Evolutionary conservation across 1,284 basidiomycete genomes (phyloP).

Genomic region (Moniliella sp.): DNA sequence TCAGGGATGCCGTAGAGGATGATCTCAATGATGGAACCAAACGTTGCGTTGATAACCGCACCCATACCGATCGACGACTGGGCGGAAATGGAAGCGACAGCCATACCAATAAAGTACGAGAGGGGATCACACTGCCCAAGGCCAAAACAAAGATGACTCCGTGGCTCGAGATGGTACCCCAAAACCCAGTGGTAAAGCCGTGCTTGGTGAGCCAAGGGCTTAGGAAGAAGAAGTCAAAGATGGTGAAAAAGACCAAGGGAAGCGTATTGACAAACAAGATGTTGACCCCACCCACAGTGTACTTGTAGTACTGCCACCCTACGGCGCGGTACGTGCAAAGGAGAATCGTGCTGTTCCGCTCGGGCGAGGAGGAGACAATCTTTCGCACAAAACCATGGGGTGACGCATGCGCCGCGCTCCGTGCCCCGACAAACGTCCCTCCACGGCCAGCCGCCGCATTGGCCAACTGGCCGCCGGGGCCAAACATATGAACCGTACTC

Average conservation of each 20-base stretch:
- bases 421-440: too few species aligned
- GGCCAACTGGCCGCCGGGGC: too few species aligned
- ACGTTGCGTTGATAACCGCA: slow-evolving; percentile 96
- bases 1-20: slow-evolving; percentile 70
- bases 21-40: slow-evolving; percentile 93
- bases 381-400: too few species aligned
- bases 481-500: too few species aligned
- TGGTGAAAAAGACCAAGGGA: slow-evolving; percentile 79
- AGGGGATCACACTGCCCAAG: slow-evolving; percentile 76
- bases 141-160: slow-evolving; percentile 64
- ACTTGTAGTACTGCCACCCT: slow-evolving; percentile 90
- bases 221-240: slow-evolving; percentile 72
- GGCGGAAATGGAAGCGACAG: slow-evolving; percentile 89
- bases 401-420: too few species aligned
- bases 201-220: slow-evolving; percentile 49
- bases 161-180: slow-evolving; percentile 52
- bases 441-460: slow-evolving; percentile 35
- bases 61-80: slow-evolving; percentile 98
- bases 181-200: slow-evolving; percentile 39
- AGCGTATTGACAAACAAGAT: slow-evolving; percentile 92
- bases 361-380: too few species aligned
- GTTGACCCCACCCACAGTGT: slow-evolving; percentile 93
- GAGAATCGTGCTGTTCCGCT: slow-evolving; percentile 47
- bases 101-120: slow-evolving; percentile 98
- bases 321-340: slow-evolving; percentile 83